A percentile compares a stretch with the other conserved stretches of the same genome.
Evolutionary conservation across 306 rosid species (phyloP).

Genomic region (Pueraria montana): DNA sequence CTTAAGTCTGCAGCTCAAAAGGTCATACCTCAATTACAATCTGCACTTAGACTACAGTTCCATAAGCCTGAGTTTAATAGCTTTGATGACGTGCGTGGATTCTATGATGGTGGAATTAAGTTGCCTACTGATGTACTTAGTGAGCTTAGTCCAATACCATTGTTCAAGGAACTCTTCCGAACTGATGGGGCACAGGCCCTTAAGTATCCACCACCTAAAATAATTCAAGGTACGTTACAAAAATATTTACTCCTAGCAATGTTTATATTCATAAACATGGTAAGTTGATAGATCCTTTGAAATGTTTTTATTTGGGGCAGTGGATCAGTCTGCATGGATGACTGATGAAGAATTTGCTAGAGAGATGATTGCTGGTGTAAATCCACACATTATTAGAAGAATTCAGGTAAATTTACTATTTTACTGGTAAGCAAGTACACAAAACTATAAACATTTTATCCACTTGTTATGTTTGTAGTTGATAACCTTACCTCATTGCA

Average conservation of each 20-base stretch:
- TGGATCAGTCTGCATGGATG: conserved; percentile 68
- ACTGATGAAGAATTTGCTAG: conserved; percentile 84
- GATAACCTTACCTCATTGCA: conserved; percentile 3
- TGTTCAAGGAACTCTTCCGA: conserved; percentile 68
- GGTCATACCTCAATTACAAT: conserved; percentile 56
- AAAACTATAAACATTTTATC: neutral
- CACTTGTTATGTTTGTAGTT: neutral
- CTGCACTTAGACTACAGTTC: conserved; percentile 44
- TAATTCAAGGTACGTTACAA: conserved; percentile 58
- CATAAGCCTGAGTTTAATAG: conserved; percentile 56
- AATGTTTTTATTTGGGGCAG: conserved; percentile 53
- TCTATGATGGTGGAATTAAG: conserved; percentile 73
- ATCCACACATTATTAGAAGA: conserved; percentile 61
- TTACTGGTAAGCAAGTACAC: neutral
- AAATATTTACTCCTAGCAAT: neutral
- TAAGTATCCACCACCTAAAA: conserved; percentile 69
- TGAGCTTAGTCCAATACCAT: conserved; percentile 60
- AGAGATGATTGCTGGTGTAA: conserved; percentile 79
- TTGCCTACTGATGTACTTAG: conserved; percentile 57
- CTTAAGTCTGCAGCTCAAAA: conserved; percentile 68
- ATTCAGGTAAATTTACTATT: conserved; percentile 49
- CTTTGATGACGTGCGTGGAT: conserved; percentile 63
- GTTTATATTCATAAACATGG: neutral
- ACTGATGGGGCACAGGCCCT: conserved; percentile 67
- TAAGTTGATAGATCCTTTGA: neutral